A percentile compares a stretch with the other conserved stretches of the same genome.
These are phyloP conservation scores for Ogataea hybrid DNA, from an alignment of 1,139 yeast genomes.

Conservation along the genomic window DNA sequence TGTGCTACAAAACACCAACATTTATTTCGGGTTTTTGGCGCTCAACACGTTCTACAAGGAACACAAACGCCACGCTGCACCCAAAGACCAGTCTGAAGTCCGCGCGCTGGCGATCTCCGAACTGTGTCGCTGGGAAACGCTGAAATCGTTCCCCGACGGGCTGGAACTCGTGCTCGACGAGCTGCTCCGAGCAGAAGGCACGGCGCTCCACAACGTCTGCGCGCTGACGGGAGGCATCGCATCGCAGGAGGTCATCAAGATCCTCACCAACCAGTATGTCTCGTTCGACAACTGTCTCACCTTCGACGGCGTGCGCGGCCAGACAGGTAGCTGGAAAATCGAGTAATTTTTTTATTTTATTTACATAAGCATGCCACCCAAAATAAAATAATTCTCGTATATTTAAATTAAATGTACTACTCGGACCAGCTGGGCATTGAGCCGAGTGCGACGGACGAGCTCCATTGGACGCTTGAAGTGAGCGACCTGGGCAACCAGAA, in stretches of 20 bases:
- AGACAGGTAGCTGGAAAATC: conserved; percentile 50
- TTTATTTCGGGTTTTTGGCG: conserved; percentile 30
- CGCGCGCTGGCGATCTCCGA: conserved; percentile 25
- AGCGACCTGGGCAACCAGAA: conserved; percentile 73
- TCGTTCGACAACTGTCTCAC: conserved; percentile 67
- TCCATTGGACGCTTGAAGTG: conserved; percentile 72
- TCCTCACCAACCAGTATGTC: conserved; percentile 67
- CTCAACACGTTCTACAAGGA: conserved; percentile 19
- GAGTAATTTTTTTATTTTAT: conserved; percentile 27
- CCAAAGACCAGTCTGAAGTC: conserved; percentile 20
- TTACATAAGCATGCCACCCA: background rate
- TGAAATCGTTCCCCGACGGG: conserved; percentile 24
- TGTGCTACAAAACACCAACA: conserved; percentile 14
- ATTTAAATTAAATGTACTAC: conserved; percentile 32
- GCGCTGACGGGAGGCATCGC: conserved; percentile 75
- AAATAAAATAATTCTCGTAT: background rate
- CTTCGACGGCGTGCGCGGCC: conserved; percentile 64
- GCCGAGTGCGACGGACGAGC: conserved; percentile 59
- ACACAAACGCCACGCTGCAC: conserved; percentile 17
- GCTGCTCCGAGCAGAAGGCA: conserved; percentile 38
- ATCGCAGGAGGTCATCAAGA: conserved; percentile 71
- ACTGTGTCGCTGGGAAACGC: conserved; percentile 21
- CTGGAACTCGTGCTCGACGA: conserved; percentile 32
- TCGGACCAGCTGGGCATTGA: conserved; percentile 59
- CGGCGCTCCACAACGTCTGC: conserved; percentile 45